Conservation (phyloP, 2,329 filamentous ascomycete genomes). For the Exophiala dermatitidis region DNA sequence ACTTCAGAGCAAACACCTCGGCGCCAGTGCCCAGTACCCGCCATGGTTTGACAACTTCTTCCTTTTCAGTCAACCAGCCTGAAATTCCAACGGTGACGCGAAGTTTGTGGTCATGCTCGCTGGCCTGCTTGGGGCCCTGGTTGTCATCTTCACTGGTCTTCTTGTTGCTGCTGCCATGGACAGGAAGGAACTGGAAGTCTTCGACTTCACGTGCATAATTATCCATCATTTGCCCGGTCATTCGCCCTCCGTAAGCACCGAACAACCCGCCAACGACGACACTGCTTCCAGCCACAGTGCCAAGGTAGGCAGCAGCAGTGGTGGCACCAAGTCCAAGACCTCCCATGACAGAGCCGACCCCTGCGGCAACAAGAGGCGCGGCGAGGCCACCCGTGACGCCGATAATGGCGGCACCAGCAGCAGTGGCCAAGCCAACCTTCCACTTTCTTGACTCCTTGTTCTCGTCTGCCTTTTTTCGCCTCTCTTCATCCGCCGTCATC, state of each 20-base stretch:
- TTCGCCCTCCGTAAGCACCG: conserved; percentile 79
- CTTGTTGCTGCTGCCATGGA: conserved; percentile 46
- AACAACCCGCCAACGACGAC: conserved; percentile 78
- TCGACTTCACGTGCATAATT: conserved; percentile 78
- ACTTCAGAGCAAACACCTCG: conserved; percentile 76
- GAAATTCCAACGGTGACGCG: conserved; percentile 76
- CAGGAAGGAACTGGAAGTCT: conserved; percentile 78
- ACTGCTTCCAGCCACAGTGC: conserved; percentile 69
- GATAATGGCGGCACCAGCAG: conserved; percentile 83
- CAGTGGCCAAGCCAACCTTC: conserved; percentile 80
- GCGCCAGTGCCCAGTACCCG: conserved; percentile 61
- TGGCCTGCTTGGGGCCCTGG: conserved; percentile 37
- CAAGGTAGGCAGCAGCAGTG: conserved; percentile 70
- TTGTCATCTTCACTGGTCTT: conserved; percentile 41
- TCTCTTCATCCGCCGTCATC: conserved; percentile 70
- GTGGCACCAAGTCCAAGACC: conserved; percentile 67
- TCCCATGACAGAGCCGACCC: conserved; percentile 70
- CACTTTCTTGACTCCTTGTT: conserved; percentile 59
- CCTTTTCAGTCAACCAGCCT: conserved; percentile 68
- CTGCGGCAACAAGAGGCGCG: conserved; percentile 67
- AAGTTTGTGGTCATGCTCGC: conserved; percentile 53
- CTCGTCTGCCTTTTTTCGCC: conserved; percentile 63
- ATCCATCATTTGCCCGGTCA: conserved; percentile 81
- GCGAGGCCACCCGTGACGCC: conserved; percentile 72
- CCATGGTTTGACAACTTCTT: conserved; percentile 74